Evolutionary conservation across 768 basidiomycete genomes (phyloP).

Genomic region (Lentinula edodes): DNA sequence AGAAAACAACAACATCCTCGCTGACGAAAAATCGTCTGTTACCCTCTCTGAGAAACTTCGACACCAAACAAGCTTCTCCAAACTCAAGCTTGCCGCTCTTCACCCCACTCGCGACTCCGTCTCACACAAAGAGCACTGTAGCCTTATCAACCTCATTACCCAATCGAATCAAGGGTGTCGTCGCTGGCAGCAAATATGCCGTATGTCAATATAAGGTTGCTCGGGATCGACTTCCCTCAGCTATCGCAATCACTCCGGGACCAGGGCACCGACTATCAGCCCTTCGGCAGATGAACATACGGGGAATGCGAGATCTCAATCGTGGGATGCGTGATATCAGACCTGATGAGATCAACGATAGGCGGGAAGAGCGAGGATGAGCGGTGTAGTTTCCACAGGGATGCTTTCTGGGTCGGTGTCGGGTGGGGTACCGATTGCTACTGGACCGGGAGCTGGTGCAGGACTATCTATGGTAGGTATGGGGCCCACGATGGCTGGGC

Average conservation of each 20-base stretch:
- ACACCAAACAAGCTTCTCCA: conserved; percentile 52
- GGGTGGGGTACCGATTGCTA: background rate
- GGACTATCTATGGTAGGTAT: background rate
- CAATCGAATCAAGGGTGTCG: conserved; percentile 70
- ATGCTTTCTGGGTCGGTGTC: background rate
- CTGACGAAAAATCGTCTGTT: conserved; percentile 21
- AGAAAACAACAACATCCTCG: conserved; percentile 13
- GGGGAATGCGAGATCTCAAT: too few species aligned
- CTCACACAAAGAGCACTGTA: conserved; percentile 61
- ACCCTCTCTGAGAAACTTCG: conserved; percentile 49
- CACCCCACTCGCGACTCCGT: conserved; percentile 31
- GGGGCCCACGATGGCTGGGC: background rate
- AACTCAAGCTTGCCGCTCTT: conserved; percentile 42
- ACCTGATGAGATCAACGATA: too few species aligned
- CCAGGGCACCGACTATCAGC: too few species aligned
- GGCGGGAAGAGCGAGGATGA: background rate
- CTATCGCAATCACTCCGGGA: too few species aligned
- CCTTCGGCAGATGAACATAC: too few species aligned
- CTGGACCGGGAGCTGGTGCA: background rate
- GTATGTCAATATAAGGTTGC: too few species aligned
- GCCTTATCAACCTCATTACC: too few species aligned
- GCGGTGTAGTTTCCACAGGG: background rate
- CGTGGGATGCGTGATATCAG: too few species aligned
- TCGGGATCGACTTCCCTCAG: too few species aligned
- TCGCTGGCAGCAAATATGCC: too few species aligned